Evolutionary conservation across 805 yeast genomes (phyloP).

Genomic region (Saturnispora diversa): DNA sequence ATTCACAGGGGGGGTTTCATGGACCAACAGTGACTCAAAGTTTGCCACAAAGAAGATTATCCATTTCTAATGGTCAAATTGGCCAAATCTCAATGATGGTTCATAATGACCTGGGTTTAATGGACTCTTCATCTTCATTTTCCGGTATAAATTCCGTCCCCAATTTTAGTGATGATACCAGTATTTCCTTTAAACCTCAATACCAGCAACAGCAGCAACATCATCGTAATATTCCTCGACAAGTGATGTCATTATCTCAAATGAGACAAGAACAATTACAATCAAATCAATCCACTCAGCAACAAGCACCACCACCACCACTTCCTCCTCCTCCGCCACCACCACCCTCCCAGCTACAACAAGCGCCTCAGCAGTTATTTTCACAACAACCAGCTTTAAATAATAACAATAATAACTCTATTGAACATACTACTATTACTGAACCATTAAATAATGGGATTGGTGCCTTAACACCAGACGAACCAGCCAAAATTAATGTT

Average conservation of each 20-base stretch:
- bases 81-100: constrained; percentile 48
- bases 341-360: neutral
- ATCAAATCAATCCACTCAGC: neutral
- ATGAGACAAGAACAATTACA: too few relatives aligned
- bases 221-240: too few relatives aligned
- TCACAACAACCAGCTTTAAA: constrained; percentile 8
- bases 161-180: too few relatives aligned
- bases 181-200: too few relatives aligned
- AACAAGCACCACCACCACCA: neutral
- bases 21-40: constrained; percentile 1
- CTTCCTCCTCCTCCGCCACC: too few relatives aligned
- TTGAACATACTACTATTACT: too few relatives aligned
- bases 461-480: constrained; percentile 11
- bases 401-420: too few relatives aligned
- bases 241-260: too few relatives aligned
- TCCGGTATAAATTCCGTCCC: neutral
- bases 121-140: constrained; percentile 7
- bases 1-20: too few relatives aligned
- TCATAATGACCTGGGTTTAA: constrained; percentile 11
- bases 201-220: too few relatives aligned
- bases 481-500: constrained; percentile 17
- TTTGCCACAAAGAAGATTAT: constrained; percentile 54
- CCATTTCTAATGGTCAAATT: constrained; percentile 80
- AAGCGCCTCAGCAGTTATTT: neutral
- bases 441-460: neutral